These are phyloP conservation scores for Calonectria montana DNA, from an alignment of 2,329 filamentous ascomycete species.

Conservation along the genomic window DNA sequence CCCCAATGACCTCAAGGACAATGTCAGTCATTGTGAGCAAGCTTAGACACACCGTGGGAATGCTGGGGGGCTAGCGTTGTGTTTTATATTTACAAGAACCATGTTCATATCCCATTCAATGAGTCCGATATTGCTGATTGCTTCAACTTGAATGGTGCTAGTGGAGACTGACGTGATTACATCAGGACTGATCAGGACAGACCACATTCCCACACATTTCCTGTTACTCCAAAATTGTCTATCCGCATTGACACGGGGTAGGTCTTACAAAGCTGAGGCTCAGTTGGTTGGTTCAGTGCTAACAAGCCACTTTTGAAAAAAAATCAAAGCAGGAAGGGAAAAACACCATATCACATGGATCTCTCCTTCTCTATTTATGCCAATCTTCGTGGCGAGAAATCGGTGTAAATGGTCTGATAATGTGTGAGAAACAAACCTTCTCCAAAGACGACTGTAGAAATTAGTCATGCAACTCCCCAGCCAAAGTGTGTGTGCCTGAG, in stretches of 20 bases:
- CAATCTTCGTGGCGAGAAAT: not conserved
- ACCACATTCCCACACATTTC: not conserved
- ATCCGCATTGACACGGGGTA: not conserved
- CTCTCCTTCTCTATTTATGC: no score
- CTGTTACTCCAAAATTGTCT: not conserved
- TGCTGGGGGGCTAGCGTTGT: not conserved
- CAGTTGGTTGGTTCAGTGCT: not conserved
- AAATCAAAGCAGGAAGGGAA: not conserved
- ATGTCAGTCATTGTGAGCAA: constrained; percentile 15
- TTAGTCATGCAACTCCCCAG: constrained; percentile 21
- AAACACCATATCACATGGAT: not conserved
- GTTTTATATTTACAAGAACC: not conserved
- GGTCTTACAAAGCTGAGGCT: not conserved
- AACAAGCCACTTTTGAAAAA: not conserved
- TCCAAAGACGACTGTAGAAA: not conserved
- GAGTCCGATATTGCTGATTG: not conserved
- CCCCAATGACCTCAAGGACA: constrained; percentile 2
- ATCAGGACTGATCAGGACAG: not conserved
- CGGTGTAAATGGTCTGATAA: not conserved
- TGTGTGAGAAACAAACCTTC: constrained; percentile 10
- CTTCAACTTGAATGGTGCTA: not conserved
- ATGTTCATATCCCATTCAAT: not conserved
- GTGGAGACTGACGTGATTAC: not conserved
- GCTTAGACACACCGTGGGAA: not conserved
- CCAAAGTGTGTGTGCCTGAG: not conserved